phyloP scores from a whole-genome alignment of 768 basidiomycete species.

The Leccinum obscurum region DNA sequence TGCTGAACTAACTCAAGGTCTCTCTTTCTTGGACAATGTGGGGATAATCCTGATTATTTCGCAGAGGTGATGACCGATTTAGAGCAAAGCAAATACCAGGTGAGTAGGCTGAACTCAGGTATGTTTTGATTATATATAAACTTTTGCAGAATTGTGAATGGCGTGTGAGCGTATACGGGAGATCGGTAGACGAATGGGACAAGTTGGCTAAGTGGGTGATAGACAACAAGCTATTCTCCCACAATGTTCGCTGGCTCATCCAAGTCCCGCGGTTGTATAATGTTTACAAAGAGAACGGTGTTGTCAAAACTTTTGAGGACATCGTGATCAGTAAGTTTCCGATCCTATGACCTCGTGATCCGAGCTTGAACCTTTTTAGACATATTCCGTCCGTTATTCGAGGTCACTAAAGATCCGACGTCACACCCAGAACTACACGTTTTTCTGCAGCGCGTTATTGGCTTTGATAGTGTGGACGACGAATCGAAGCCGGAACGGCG shows the following conservation, averaged over 20 bases:
- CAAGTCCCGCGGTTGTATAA: slow-evolving; percentile 95
- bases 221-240: slow-evolving; percentile 88
- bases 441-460: slow-evolving; percentile 92
- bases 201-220: slow-evolving; percentile 97
- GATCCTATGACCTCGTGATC: background rate
- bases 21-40: background rate
- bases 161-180: slow-evolving; percentile 94
- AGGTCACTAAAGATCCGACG: slow-evolving; percentile 89
- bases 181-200: slow-evolving; percentile 87
- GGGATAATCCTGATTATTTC: slow-evolving; percentile 1
- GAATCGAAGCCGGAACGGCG: slow-evolving; percentile 93
- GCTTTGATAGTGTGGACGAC: slow-evolving; percentile 99
- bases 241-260: slow-evolving; percentile 98
- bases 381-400: slow-evolving; percentile 90
- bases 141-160: slow-evolving; percentile 84
- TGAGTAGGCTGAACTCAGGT: slow-evolving; percentile 29
- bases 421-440: slow-evolving; percentile 93
- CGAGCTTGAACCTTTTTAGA: slow-evolving; percentile 47
- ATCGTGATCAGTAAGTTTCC: slow-evolving; percentile 76
- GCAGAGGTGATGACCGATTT: slow-evolving; percentile 97
- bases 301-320: slow-evolving; percentile 85
- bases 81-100: slow-evolving; percentile 98
- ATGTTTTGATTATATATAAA: background rate
- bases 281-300: slow-evolving; percentile 88
- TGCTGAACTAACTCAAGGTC: slow-evolving; percentile 92